Evolutionary conservation across 2,329 filamentous ascomycete species (phyloP), one percentile per base, ranked within the genome.

Genomic region (Pestalotiopsis fici): DNA sequence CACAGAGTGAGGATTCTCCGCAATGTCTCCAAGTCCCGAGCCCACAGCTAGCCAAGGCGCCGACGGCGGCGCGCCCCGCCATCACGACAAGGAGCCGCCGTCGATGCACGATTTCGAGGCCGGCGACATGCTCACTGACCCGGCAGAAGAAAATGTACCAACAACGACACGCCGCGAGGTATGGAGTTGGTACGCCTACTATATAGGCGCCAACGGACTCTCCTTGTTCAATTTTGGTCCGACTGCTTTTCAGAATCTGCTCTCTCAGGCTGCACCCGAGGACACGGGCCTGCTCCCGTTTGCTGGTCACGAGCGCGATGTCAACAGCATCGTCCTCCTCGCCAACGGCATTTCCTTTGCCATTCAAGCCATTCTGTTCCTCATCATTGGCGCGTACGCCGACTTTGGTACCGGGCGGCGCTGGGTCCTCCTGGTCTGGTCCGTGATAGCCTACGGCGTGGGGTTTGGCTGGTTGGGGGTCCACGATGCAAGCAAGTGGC

Each of bases 381-480:
- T 88, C 28, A 72, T 83, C 67, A 80, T 87, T 2, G 86, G 86
- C 65, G 81, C 82, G 0, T 86, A 85, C 69, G 85, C 85, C 70
- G 90, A 92, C 75, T 93, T 91, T 74, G 90, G 90, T 3, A 84
- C 83, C 13, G 90, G 90, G 78, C 80, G 88, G 13, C 88, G 88
- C 12, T 89, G 86, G 74, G 87, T 92, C 65, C 79, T 92, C 9
- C 84, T 92, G 61, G 84, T 83, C 9, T 83, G 90, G 69, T 90
- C 88, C 3, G 70, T 90, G 7, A 72, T 91, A 43, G 88, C 89
- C 0, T 92, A 84, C 75, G 89, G 78, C 39, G 85, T 90, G 69
- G 90, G 89, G 1, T 92, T 92, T 69, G 89, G 83, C 62, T 92
- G 90, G 88, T 77, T 92, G 1, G 89, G 88, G 23, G 88, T 92